Evolutionary conservation across 192 early-diverging fungal species (phyloP), one percentile per base, ranked within the genome.

Genomic region (Gaertneriomyces sp.): DNA sequence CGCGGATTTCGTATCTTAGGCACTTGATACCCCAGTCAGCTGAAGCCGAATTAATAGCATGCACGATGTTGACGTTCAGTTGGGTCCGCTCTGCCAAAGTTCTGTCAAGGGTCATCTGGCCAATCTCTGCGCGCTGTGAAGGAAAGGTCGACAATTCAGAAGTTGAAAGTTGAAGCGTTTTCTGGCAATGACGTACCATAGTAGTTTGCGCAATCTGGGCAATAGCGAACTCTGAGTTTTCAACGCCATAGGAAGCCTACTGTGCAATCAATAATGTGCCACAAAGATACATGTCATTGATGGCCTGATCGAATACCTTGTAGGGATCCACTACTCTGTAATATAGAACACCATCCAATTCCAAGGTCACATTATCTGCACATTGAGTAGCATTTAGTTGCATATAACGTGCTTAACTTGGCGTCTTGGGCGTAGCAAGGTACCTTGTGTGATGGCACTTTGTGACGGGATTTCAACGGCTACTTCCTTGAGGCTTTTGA

Each of bases 191-290:
- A 54, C 45, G 7, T 52, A 78, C 73, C 96, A 98, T 96, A 0
- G 96, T 96, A 6, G 96, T 98, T 74, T 98, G 96, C n/a, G 96
- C 96, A 61, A 98, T 81, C 75, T 98, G 96, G 5, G 92, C 85
- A 45, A 98, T 79, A 11, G 96, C 93, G 78, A 94, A 98, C 72
- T 96, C 93, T 33, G 91, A 88, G 73, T 98, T 85, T 61, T 93
- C 93, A 6, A 97, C 91, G 19, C 94, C 94, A 75, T 98, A 98
- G 5, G 90, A 92, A 47, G 84, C 86, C 79, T 92, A 89, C 17
- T 7, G 41, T 40, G 9, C 4, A n/a, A 33, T 17, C 47, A 12
- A 12, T 12, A 40, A 7, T 11, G 12, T 60, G 12, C 11, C 4
- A 14, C 58, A 14, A 11, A 6, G 3, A 4, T 60, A 46, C 6